Base-by-base conservation (phyloP, 202 grass and related monocot genomes). In the Zizania palustris region DNA sequence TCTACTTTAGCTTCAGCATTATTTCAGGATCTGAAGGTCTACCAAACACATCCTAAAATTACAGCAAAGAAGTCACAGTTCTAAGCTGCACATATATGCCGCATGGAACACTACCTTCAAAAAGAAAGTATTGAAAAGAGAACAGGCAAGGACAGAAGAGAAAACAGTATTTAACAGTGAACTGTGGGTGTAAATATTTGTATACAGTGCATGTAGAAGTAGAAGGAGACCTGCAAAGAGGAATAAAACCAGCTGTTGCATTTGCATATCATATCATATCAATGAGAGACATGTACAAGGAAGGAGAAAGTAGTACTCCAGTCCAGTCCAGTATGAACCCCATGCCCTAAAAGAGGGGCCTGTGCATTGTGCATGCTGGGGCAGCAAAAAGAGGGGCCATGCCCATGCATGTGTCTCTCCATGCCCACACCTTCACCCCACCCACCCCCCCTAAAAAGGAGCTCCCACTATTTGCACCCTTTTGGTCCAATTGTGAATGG, bases 381-480 rank as follows among this genome's bases (percentile, higher is more conserved):
- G 49, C 41, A 77, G 78, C 74, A 44, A 75, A 83, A 83, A 49
- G 76, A 72, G 57, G 39, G 69, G 60, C 35, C 79, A 73, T 87
- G 62, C 28, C 35, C 79, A 73, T 87, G 62, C 28, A 28, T 28
- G 28, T 28, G 28, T 48, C 81, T 76, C 76, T 63, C 87, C 63
- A 66, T 68, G 81, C 60, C 68, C 67, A 60, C 76, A 42, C 66
- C 61, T 53, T 44, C 76, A 36, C 62, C 75, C 63, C 28, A 28
- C 28, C 76, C 74, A 48, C 76, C 35, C 53, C 35, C 53, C 87
- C 75, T 90, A 63, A 99, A 99, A 99, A 95, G 92, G 74, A 89
- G 92, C 84, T 92, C 96, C 96, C 92, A 95, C 89, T 89, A 87
- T 72, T 67, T 41, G 65, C 66, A 84, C 62, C 55, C 75, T 91